Evolutionary conservation across 2,329 filamentous ascomycete genomes (phyloP), one percentile per base, ranked within the genome.

Genomic region (Pseudovirgaria hyperparasitica): DNA sequence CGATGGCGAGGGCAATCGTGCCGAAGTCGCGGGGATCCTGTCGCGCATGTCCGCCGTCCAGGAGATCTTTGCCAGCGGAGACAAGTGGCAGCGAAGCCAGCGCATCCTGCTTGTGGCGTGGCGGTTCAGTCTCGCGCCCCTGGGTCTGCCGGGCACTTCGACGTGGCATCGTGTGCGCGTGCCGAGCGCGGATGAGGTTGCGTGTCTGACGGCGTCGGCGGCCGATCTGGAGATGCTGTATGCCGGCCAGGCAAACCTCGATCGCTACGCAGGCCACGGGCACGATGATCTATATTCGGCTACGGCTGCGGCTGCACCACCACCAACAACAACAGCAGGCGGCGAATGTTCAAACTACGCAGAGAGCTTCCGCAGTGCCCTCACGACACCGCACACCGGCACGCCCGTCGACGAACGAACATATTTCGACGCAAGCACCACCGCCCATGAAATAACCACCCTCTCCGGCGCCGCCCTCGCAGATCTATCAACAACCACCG

Each of bases 41-140:
- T 39, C 45, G 17, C 37, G 45, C 4, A 45, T 62, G 22, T 57
- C 49, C 1, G 59, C 55, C 4, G 45, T 52, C 4, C 58, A 62
- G 30, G 57, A 63, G 25, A 42, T 62, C 16, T 52, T 51, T 18
- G 52, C 54, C 9, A 37, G 44, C 6, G 35, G 42, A 5, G 42
- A 45, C 5, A 37, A 40, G 13, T 40, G 39, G 1, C 36, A 42
- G 8, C 34, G 41, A 13, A 28, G 35, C 6, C 37, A 45, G 16
- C 42, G 49, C 9, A 32, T 57, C 3, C 36, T 55, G 11, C 49
- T 50, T 1, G 45, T 58, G n/a, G 43, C 52, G 3, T 57, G 53
- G 51, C 45, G 50, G 1, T 55, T 57, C 35, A 37, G 38, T 9
- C 50, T 39, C 28, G 14, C 36, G 33, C 16, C 35, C 43, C 4